Evolutionary conservation across 2,329 filamentous ascomycete genomes (phyloP).

Genomic region (Fonsecaea monophora): DNA sequence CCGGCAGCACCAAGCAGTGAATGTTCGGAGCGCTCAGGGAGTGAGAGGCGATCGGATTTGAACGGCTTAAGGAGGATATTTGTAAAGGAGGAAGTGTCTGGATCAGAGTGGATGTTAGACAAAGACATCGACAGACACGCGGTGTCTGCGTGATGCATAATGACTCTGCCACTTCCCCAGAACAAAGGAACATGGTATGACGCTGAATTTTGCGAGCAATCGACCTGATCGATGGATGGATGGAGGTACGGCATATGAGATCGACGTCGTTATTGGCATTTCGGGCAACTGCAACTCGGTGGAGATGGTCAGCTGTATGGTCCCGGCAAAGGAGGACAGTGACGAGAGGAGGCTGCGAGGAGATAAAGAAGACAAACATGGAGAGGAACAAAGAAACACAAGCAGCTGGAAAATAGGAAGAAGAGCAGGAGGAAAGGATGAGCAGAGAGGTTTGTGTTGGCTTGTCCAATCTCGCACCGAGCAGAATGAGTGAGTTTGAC

Average conservation of each 20-base stretch:
- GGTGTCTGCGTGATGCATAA: neutral
- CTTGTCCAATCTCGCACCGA: constrained; percentile 1
- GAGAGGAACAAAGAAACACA: neutral
- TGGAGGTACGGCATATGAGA: constrained; percentile 5
- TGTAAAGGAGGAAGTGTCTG: neutral
- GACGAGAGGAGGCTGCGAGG: neutral
- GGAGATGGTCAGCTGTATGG: constrained; percentile 13
- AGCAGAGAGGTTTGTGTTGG: constrained; percentile 8
- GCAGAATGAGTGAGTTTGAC: constrained; percentile 6
- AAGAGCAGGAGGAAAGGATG: neutral
- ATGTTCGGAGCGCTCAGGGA: neutral
- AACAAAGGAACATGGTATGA: constrained; percentile 1
- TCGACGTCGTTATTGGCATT: constrained; percentile 4
- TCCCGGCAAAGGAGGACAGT: neutral
- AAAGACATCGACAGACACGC: constrained; percentile 4
- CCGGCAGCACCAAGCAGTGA: neutral
- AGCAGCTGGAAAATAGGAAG: neutral
- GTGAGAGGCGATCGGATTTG: neutral
- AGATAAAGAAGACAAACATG: neutral
- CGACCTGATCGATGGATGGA: neutral
- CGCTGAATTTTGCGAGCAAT: neutral
- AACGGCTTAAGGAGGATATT: neutral
- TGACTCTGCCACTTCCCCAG: neutral
- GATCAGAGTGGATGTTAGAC: neutral
- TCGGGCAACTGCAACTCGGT: constrained; percentile 24